Evolutionary conservation across 2,329 filamentous ascomycete species (phyloP), one percentile per base, ranked within the genome.

Genomic region (Scedosporium aurantiacum): DNA sequence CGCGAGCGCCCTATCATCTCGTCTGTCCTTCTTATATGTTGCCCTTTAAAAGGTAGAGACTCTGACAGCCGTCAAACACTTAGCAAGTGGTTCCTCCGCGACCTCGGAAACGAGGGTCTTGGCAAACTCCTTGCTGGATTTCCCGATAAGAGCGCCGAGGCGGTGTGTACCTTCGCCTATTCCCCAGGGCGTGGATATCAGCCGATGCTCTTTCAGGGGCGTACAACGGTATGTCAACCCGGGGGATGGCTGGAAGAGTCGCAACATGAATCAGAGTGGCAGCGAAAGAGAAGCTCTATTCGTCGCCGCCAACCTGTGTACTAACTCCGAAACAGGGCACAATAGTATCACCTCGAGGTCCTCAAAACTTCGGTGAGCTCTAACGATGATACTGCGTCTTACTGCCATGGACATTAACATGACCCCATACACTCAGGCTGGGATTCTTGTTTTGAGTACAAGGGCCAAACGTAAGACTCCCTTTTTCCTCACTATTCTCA

Each of bases 131-230:
- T 99, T 47, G 87, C 86, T 60, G 91, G 88, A 5, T 97, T 96
- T 72, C 81, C 89, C 28, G 90, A 99, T 75, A 97, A 97, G 74
- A 89, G 87, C 54, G 91, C 91, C 54, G 86, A 96, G 75, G 93
- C 94, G 18, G 89, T 99, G 55, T 97, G 93, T 76, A 99, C 94
- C 0, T 99, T 99, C 75, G 94, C 87, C 25, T 97, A 95, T 75
- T 94, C 85, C 61, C 82, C 86, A 65, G 94, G 93, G 0, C 94
- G 92, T 4, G 92, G 90, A 2, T 80, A 90, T 60, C 85, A 96
- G 69, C 87, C 90, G 1, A 80, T 96, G 28, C 79, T 97, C 16
- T 99, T 99, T 75, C 92, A 99, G 74, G 94, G 94, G 7, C 82
- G 90, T 63, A 97, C 92, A 12, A 81, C 89, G 67, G 89, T 91